Evolutionary conservation across 2,329 filamentous ascomycete genomes (phyloP).

Genomic region (Domatiomyces globalis): DNA sequence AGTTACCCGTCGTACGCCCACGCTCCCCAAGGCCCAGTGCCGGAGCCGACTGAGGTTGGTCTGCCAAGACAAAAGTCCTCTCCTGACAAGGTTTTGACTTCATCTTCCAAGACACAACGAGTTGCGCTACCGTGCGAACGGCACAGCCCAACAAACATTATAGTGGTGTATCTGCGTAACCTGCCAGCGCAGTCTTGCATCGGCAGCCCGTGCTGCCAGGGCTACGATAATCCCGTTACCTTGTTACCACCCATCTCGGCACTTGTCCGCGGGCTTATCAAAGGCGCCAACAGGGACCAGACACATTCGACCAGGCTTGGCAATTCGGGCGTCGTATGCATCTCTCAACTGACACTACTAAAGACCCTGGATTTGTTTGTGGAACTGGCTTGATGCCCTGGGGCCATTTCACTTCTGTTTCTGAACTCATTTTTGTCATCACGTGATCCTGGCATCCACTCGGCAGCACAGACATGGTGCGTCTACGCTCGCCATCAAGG

Average conservation of each 20-base stretch:
- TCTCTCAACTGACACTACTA: not conserved
- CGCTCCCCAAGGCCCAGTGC: too few species aligned
- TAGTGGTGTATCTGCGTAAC: not conserved
- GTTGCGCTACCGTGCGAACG: too few species aligned
- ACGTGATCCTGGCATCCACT: not conserved
- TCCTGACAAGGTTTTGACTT: not conserved
- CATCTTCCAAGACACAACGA: too few species aligned
- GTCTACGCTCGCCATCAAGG: not conserved
- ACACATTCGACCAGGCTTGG: not conserved
- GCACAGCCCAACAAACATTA: not conserved
- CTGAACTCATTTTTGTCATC: not conserved
- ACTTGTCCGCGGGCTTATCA: not conserved
- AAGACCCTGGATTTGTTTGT: too few species aligned
- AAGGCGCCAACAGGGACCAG: not conserved
- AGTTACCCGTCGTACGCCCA: too few species aligned
- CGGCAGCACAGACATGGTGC: not conserved
- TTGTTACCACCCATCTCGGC: not conserved
- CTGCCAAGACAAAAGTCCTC: not conserved
- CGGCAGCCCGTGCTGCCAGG: not conserved
- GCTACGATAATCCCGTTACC: not conserved
- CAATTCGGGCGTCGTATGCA: not conserved
- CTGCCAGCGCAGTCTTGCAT: not conserved
- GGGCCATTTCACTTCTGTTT: not conserved
- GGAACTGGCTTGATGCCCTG: too few species aligned
- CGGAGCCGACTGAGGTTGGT: not conserved